Conservation (phyloP, 768 basidiomycete genomes). For the Asterophora parasitica region DNA sequence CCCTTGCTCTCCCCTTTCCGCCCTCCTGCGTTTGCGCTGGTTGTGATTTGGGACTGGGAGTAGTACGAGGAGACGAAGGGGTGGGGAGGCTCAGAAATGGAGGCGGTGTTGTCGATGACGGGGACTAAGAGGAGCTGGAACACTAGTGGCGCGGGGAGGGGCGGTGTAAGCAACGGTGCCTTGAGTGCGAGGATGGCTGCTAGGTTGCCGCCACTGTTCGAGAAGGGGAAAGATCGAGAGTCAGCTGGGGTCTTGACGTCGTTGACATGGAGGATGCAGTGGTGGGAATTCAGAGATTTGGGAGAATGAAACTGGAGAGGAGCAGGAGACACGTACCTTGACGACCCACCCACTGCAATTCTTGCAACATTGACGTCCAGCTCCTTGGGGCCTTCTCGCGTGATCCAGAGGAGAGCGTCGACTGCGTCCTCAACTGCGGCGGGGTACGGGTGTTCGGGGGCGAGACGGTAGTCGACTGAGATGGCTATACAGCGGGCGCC, state of each 20-base stretch:
- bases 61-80: slow-evolving; percentile 22
- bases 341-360: slow-evolving; percentile 71
- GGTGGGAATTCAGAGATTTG: no score
- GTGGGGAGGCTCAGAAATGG: slow-evolving; percentile 18
- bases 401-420: slow-evolving; percentile 62
- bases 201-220: slow-evolving; percentile 62
- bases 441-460: slow-evolving; percentile 67
- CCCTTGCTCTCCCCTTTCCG: no score
- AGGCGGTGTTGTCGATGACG: slow-evolving; percentile 66
- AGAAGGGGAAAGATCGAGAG: not conserved
- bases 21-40: no score
- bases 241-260: no score
- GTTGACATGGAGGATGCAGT: no score
- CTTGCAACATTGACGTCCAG: slow-evolving; percentile 46
- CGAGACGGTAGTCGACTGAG: slow-evolving; percentile 68
- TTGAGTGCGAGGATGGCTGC: slow-evolving; percentile 64
- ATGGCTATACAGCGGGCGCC: slow-evolving; percentile 59
- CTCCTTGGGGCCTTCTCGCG: slow-evolving; percentile 38
- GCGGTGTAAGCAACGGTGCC: slow-evolving; percentile 42
- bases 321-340: slow-evolving; percentile 42
- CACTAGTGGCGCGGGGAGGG: slow-evolving; percentile 39
- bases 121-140: slow-evolving; percentile 70
- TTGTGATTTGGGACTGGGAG: no score
- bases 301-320: no score
- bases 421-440: slow-evolving; percentile 67